Base-by-base conservation (phyloP, 2,329 filamentous ascomycete species). In the Stromatinia cepivora region DNA sequence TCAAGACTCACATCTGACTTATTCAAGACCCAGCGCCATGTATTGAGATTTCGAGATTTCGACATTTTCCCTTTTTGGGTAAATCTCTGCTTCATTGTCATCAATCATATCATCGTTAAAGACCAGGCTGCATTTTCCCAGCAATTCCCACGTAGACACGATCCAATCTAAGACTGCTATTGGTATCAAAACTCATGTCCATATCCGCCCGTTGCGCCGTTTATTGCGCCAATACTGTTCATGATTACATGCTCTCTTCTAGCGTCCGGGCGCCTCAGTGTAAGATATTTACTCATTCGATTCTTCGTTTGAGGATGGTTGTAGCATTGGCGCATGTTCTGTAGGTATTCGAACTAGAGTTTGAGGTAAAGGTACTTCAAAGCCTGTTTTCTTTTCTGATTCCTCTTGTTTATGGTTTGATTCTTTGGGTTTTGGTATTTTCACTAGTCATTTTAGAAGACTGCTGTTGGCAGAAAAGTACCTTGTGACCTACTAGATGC, bases 301-400 rank as follows among this genome's bases (percentile, higher is more conserved):
- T 61, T 57, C 69, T 58, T 62, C 70, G n/a, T 72, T 69, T 15
- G 69, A 52, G 42, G 53, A 62, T 72, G n/a, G 71, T 56, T 70
- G 76, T 70, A 90, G 78, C 34, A 86, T 81, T 36, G 88, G 87
- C 17, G 88, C 88, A 79, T 94, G 91, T 74, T 94, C 90, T 22
- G 92, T 93, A 1, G 92, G 92, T 74, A 95, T 94, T 72, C 92
- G 88, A 48, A 96, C 92, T 22, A 96, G 84, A 25, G 92, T 94
- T 77, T 94, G 91, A 1, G 92, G 92, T 53, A 95, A 82, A 53
- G 86, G 81, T n/a, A 84, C 76, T 36, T 75, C 79, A 28, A 73
- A 61, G 17, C 77, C 76, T 15, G 73, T 67, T 45, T 80, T 79
- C 67, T 81, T 74, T 65, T 83, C 79, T 72, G 81, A 79, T 48